Conservation (phyloP, 768 basidiomycete genomes). For the Lactarius pseudohatsudake region DNA sequence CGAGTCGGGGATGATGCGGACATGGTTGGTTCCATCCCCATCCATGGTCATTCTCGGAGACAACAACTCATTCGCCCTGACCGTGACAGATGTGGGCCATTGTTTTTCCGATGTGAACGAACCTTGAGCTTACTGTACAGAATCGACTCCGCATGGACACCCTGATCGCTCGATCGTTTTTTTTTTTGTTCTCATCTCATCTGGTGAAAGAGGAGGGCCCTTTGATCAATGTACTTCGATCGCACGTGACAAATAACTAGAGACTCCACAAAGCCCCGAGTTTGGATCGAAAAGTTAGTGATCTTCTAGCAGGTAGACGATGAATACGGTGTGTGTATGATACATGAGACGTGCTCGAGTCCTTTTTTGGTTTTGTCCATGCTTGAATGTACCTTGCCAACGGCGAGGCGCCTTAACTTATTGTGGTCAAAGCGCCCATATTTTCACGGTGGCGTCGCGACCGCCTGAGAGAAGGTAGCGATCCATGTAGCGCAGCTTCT, state of each 20-base stretch:
- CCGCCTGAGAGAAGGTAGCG: conserved; percentile 90
- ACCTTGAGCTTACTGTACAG: background rate
- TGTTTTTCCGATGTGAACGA: background rate
- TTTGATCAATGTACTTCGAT: background rate
- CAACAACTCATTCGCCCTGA: background rate
- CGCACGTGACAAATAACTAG: background rate
- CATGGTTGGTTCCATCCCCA: background rate
- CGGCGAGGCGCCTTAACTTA: background rate
- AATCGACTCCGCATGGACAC: background rate
- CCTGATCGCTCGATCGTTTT: background rate
- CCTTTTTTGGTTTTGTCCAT: conserved; percentile 3
- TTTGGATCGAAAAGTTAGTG: background rate
- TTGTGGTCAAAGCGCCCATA: conserved; percentile 78
- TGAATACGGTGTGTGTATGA: background rate
- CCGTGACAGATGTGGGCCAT: background rate
- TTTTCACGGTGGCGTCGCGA: conserved; percentile 81
- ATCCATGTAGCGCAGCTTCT: conserved; percentile 93
- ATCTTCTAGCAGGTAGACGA: background rate
- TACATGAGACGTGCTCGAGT: conserved; percentile 4
- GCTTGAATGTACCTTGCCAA: background rate
- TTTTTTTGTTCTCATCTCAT: background rate
- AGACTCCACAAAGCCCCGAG: background rate
- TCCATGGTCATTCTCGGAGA: background rate
- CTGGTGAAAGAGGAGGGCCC: background rate
- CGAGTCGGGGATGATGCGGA: background rate